phyloP scores from a whole-genome alignment of 2,329 filamentous ascomycete species.

The Cephalotrichum gorgonifer region DNA sequence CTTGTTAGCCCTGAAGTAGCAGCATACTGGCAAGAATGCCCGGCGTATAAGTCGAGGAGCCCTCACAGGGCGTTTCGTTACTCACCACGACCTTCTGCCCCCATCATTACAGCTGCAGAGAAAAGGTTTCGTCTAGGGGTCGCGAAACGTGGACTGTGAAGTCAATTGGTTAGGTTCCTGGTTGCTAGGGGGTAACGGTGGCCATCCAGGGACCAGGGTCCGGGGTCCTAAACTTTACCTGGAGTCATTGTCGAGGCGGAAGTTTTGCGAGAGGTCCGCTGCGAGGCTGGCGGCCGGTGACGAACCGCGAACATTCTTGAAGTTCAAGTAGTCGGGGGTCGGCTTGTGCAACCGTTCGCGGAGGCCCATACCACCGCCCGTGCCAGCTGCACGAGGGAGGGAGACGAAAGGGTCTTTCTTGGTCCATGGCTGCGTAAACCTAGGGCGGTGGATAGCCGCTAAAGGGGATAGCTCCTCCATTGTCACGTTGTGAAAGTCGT shows the following conservation, averaged over 20 bases:
- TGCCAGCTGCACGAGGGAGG: slow-evolving; percentile 37
- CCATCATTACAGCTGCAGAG: slow-evolving; percentile 23
- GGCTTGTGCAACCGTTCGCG: slow-evolving; percentile 58
- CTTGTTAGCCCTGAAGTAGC: neutral
- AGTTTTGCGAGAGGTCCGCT: slow-evolving; percentile 92
- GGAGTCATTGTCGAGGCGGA: slow-evolving; percentile 73
- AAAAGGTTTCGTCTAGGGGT: slow-evolving; percentile 30
- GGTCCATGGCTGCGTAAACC: slow-evolving; percentile 50
- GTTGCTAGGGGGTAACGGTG: no score
- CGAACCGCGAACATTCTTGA: slow-evolving; percentile 69
- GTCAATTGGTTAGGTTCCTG: neutral
- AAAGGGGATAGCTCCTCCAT: slow-evolving; percentile 95
- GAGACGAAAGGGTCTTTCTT: slow-evolving; percentile 39
- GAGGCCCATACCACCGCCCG: slow-evolving; percentile 60
- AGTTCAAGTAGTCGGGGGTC: slow-evolving; percentile 67
- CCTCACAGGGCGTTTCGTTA: neutral
- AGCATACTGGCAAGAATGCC: no score
- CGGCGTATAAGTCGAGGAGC: neutral
- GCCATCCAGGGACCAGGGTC: slow-evolving; percentile 1
- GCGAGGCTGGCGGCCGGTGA: slow-evolving; percentile 87
- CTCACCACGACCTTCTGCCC: slow-evolving; percentile 10
- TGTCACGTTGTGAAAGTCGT: neutral
- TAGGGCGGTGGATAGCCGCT: slow-evolving; percentile 77
- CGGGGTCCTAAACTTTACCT: slow-evolving; percentile 56
- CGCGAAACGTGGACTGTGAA: slow-evolving; percentile 26